These are phyloP conservation scores for Microcera coccophila DNA, from an alignment of 2,329 filamentous ascomycete genomes.

Conservation along the genomic window DNA sequence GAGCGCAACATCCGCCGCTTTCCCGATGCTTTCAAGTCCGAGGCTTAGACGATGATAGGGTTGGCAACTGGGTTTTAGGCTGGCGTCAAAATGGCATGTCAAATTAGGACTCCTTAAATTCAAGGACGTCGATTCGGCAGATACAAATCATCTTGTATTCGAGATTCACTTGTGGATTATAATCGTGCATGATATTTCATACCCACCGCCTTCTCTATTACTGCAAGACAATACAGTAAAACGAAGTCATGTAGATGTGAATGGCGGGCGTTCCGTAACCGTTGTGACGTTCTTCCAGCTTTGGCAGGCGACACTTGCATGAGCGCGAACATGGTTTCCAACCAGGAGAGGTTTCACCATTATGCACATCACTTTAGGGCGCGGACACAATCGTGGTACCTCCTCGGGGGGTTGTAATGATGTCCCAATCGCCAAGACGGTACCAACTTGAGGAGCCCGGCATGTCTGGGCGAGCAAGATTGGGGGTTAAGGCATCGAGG, in stretches of 20 bases:
- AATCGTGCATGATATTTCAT: constrained; percentile 10
- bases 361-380: too few relatives aligned
- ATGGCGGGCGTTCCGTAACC: neutral
- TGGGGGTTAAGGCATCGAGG: too few relatives aligned
- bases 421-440: too few relatives aligned
- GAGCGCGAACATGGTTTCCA: too few relatives aligned
- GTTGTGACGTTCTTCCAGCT: too few relatives aligned
- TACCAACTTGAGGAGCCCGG: too few relatives aligned
- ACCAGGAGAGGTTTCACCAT: too few relatives aligned
- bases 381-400: too few relatives aligned
- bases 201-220: neutral
- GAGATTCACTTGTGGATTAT: constrained; percentile 6
- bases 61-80: constrained; percentile 39
- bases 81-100: constrained; percentile 46
- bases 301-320: too few relatives aligned
- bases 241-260: neutral
- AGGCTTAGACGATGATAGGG: constrained; percentile 45
- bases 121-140: constrained; percentile 33
- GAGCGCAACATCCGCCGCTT: constrained; percentile 87
- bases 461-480: too few relatives aligned
- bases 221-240: neutral
- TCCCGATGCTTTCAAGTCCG: constrained; percentile 77
- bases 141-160: constrained; percentile 32
- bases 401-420: too few relatives aligned
- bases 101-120: constrained; percentile 34